A percentile compares a stretch with the other conserved stretches of the same genome.
Conservation (phyloP, 768 basidiomycete species). For the Ramaria sp. region DNA sequence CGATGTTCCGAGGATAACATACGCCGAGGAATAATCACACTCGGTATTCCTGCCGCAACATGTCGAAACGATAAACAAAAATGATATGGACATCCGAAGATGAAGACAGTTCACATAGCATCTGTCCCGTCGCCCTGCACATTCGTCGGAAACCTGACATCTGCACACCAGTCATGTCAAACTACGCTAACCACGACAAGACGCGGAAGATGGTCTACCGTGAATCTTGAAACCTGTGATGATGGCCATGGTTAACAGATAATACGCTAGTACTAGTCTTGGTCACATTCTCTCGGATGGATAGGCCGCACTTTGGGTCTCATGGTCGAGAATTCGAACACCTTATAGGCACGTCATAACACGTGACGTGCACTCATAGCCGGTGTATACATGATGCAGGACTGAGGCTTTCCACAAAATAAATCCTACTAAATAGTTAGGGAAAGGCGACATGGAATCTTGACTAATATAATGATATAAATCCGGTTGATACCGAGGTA, state of each 20-base stretch:
- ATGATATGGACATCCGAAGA: not conserved
- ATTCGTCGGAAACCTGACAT: constrained; percentile 88
- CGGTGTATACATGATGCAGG: too few relatives aligned
- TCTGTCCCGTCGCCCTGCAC: constrained; percentile 87
- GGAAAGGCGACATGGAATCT: too few relatives aligned
- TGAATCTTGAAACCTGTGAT: constrained; percentile 9
- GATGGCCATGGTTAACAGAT: not conserved
- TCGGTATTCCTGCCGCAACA: constrained; percentile 68
- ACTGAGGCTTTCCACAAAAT: too few relatives aligned
- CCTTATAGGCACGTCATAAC: too few relatives aligned
- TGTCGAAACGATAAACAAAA: not conserved
- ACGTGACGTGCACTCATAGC: too few relatives aligned
- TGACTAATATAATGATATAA: not conserved
- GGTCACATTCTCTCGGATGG: too few relatives aligned
- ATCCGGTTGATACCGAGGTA: not conserved
- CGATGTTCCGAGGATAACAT: constrained; percentile 62
- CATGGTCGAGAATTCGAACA: too few relatives aligned
- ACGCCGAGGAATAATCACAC: constrained; percentile 94
- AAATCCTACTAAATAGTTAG: too few relatives aligned
- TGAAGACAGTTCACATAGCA: constrained; percentile 56
- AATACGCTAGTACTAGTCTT: too few relatives aligned
- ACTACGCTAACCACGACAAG: not conserved
- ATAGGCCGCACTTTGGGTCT: too few relatives aligned
- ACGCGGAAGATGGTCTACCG: constrained; percentile 1
- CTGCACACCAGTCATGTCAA: constrained; percentile 25